Conservation (phyloP, 208 protist species). For the Trypanosoma caninum region DNA sequence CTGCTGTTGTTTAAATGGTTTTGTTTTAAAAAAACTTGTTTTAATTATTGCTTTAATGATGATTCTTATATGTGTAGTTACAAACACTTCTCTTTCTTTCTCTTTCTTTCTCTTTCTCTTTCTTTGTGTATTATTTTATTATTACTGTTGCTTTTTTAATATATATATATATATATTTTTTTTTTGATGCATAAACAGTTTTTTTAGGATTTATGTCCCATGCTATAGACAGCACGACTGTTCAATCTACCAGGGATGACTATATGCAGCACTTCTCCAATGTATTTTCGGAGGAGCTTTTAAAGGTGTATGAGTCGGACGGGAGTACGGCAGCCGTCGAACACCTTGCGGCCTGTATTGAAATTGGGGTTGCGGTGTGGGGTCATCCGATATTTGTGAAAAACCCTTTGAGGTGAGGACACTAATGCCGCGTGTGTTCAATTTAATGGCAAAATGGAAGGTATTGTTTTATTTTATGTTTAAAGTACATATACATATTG, state of each 20-base stretch:
- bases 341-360: constrained; percentile 80
- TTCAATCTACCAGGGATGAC: constrained; percentile 58
- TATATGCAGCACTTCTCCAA: constrained; percentile 90
- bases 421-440: neutral
- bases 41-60: too few relatives aligned
- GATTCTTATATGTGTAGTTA: too few relatives aligned
- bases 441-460: neutral
- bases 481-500: neutral
- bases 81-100: constrained; percentile 1
- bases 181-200: neutral
- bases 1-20: too few relatives aligned
- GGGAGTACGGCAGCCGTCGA: constrained; percentile 70
- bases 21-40: too few relatives aligned
- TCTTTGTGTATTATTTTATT: too few relatives aligned
- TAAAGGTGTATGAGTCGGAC: constrained; percentile 78
- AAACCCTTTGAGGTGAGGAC: constrained; percentile 25
- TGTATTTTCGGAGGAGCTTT: constrained; percentile 75
- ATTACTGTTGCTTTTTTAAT: too few relatives aligned
- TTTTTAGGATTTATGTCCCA: constrained; percentile 21
- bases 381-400: constrained; percentile 55
- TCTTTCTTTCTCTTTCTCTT: constrained; percentile 1
- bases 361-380: constrained; percentile 77
- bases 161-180: neutral
- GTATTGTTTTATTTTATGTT: neutral
- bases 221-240: constrained; percentile 19